Evolutionary conservation across 257 asterid species (phyloP).

Genomic region (Euphrasia confusa): DNA sequence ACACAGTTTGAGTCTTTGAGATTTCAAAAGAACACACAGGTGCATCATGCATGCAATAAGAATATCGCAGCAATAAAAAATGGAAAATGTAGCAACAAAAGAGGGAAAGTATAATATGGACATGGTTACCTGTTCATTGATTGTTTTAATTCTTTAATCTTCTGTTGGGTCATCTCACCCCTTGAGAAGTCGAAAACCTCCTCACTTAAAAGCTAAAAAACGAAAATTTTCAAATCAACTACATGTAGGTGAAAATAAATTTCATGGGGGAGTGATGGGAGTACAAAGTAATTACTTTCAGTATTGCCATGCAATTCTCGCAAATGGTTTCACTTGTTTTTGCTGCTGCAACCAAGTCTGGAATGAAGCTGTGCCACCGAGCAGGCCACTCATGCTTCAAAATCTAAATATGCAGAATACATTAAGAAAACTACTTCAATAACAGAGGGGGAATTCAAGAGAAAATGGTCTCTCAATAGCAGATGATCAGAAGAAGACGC

Average conservation of each 20-base stretch:
- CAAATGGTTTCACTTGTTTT: slow-evolving; percentile 94
- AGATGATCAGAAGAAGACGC: neutral
- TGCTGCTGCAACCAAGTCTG: slow-evolving; percentile 96
- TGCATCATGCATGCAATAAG: neutral
- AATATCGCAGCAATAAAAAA: slow-evolving; percentile 2
- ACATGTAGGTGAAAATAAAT: slow-evolving; percentile 11
- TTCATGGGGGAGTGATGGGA: neutral
- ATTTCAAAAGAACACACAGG: slow-evolving; percentile 1
- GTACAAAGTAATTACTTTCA: slow-evolving; percentile 47
- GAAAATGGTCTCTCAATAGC: slow-evolving; percentile 4
- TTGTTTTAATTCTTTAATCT: slow-evolving; percentile 91
- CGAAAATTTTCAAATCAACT: slow-evolving; percentile 16
- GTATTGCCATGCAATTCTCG: slow-evolving; percentile 97
- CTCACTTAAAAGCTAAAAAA: slow-evolving; percentile 90
- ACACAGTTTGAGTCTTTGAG: neutral
- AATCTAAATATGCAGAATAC: slow-evolving; percentile 46
- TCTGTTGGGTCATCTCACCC: slow-evolving; percentile 98
- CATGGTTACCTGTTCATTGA: slow-evolving; percentile 81
- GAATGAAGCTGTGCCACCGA: slow-evolving; percentile 89
- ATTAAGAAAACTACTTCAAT: slow-evolving; percentile 1
- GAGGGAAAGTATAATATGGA: neutral
- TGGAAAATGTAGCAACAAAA: neutral
- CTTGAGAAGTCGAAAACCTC: slow-evolving; percentile 99
- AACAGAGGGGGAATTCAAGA: neutral
- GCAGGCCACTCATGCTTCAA: slow-evolving; percentile 99